phyloP scores from a whole-genome alignment of 192 early-diverging fungal genomes.

The Pilaira anomala region DNA sequence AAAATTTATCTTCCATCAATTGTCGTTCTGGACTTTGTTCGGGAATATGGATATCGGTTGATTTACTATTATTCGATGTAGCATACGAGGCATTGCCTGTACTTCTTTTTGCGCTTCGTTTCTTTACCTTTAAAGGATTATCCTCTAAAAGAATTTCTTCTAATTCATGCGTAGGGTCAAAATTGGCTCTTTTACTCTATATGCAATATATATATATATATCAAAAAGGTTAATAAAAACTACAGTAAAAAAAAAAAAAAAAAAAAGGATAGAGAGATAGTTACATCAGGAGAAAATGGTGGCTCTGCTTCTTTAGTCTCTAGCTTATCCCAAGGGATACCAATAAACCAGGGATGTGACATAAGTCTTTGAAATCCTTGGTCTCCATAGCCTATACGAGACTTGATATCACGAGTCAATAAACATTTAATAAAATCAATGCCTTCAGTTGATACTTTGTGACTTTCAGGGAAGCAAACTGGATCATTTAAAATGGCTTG shows the following conservation, averaged over 20 bases:
- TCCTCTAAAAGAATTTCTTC: conserved; percentile 96
- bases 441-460: conserved; percentile 44
- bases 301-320: conserved; percentile 69
- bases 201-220: neutral
- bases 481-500: conserved; percentile 68
- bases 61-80: conserved; percentile 24
- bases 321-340: conserved; percentile 73
- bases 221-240: no score
- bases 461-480: conserved; percentile 59
- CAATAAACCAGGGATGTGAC: conserved; percentile 76
- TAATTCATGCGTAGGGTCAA: conserved; percentile 94
- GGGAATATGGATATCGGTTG: conserved; percentile 13
- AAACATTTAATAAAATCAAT: conserved; percentile 49
- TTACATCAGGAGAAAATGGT: conserved; percentile 84
- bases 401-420: conserved; percentile 50
- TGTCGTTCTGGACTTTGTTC: conserved; percentile 52
- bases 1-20: conserved; percentile 79
- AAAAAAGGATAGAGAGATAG: conserved; percentile 16
- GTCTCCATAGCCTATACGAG: conserved; percentile 76
- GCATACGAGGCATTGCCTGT: conserved; percentile 15
- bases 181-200: conserved; percentile 84
- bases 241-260: neutral
- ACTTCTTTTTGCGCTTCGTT: conserved; percentile 45
- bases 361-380: conserved; percentile 69
- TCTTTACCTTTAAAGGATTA: conserved; percentile 84